Evolutionary conservation across 192 early-diverging fungal genomes (phyloP).

Genomic region (Dispira parvispora): DNA sequence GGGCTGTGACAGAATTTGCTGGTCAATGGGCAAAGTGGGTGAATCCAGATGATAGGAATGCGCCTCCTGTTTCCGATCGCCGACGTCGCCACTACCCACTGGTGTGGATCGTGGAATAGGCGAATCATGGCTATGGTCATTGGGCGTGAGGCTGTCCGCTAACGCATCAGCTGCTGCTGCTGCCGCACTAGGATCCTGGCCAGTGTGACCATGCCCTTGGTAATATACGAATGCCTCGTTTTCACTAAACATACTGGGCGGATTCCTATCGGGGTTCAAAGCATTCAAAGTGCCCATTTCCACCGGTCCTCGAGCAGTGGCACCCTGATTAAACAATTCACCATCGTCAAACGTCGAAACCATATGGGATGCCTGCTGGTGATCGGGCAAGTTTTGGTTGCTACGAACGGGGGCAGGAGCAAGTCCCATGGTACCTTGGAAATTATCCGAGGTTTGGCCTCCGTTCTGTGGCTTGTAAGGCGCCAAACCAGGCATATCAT

Average conservation of each 20-base stretch:
- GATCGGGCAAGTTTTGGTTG: not conserved
- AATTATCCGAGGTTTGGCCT: not conserved
- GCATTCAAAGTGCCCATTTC: too few species aligned
- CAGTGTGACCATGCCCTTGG: too few species aligned
- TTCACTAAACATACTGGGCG: too few species aligned
- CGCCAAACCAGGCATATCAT: not conserved
- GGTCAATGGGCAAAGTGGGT: conserved; percentile 7
- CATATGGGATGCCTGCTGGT: not conserved
- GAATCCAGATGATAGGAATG: conserved; percentile 9
- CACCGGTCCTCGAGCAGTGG: not conserved
- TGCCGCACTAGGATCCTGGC: too few species aligned
- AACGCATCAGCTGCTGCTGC: too few species aligned
- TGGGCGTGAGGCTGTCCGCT: too few species aligned
- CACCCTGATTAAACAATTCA: conserved; percentile 6
- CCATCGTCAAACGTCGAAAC: conserved; percentile 6
- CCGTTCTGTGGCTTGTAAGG: not conserved
- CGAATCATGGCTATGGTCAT: too few species aligned
- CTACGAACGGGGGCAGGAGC: not conserved
- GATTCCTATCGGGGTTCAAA: too few species aligned
- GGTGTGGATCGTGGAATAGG: too few species aligned
- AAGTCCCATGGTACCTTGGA: not conserved
- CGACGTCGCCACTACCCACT: too few species aligned
- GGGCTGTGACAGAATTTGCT: not conserved
- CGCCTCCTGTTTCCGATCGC: not conserved
- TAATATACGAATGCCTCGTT: too few species aligned